Evolutionary conservation across 2,329 filamentous ascomycete species (phyloP).

Genomic region (Microthyrium microscopicum): DNA sequence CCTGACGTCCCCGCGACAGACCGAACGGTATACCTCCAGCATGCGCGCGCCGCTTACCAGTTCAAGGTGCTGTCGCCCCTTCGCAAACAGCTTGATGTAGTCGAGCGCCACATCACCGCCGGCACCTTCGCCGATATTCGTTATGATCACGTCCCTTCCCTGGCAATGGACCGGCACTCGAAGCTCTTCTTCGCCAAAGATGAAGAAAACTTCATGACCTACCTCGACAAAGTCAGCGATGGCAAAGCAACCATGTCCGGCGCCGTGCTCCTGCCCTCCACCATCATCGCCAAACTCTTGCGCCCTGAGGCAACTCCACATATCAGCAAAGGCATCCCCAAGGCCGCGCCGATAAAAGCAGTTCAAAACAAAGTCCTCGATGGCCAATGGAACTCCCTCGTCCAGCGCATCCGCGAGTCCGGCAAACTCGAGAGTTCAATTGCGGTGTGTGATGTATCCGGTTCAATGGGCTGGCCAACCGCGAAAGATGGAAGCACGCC

Average conservation of each 20-base stretch:
- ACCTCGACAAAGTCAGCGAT: slow-evolving; percentile 30
- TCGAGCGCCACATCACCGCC: slow-evolving; percentile 35
- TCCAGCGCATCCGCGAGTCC: slow-evolving; percentile 40
- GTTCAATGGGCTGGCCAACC: slow-evolving; percentile 28
- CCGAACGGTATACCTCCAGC: slow-evolving; percentile 35
- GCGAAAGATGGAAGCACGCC: slow-evolving; percentile 32
- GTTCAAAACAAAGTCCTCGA: slow-evolving; percentile 25
- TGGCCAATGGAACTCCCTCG: slow-evolving; percentile 39
- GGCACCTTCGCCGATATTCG: slow-evolving; percentile 33
- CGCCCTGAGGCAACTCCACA: slow-evolving; percentile 6
- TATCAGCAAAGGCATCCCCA: background rate
- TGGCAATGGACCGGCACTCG: slow-evolving; percentile 39
- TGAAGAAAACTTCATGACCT: slow-evolving; percentile 30
- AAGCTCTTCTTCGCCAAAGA: slow-evolving; percentile 35
- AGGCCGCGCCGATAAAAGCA: slow-evolving; percentile 7
- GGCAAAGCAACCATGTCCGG: slow-evolving; percentile 38
- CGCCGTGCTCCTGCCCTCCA: slow-evolving; percentile 37
- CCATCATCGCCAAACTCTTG: slow-evolving; percentile 23
- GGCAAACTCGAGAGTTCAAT: slow-evolving; percentile 37
- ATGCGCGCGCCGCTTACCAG: slow-evolving; percentile 37
- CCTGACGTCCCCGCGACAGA: slow-evolving; percentile 16
- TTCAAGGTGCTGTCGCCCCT: slow-evolving; percentile 32
- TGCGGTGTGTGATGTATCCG: slow-evolving; percentile 41
- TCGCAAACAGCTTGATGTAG: slow-evolving; percentile 34
- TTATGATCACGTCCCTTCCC: slow-evolving; percentile 39